Evolutionary conservation across 495 filamentous ascomycete species (phyloP), one percentile per base, ranked within the genome.

Genomic region (Clavariopsis aquatica): DNA sequence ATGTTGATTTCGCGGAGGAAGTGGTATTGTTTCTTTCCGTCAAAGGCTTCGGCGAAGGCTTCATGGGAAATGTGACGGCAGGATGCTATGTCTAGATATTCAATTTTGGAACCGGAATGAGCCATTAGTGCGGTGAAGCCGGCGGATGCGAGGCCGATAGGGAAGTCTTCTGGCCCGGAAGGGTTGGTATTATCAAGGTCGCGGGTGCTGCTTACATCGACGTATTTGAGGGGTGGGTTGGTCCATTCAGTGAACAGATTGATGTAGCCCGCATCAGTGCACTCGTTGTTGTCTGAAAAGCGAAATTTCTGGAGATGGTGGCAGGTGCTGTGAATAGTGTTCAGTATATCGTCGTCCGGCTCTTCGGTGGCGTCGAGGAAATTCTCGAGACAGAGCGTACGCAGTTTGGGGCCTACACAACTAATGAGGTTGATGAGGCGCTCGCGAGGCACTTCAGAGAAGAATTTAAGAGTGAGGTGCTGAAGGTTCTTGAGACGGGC

Each of bases 71-170:
- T 89, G 70, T 94, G 87, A 23, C 92, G 85, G 71, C 92, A 96
- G 8, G 86, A 91, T 15, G 87, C 78, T 27, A 96, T 79, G 67
- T 93, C 87, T 20, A 97, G 76, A 19, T 80, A 76, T 60, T 81
- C 74, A 0, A 96, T 75, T 10, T 69, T 75, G 8, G 71, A 65
- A 38, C 89, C 88, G 0, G 92, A 96, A 71, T 96, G 92, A n/a
- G 76, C 76, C 89, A 97, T 96, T 54, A 96, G 74, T 1, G 91
- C 87, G 49, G 80, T 68, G 74, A 97, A 93, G 0, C 89, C 91
- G 41, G 79, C 71, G 10, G 85, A 87, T 47, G 85, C 89, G 57
- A 96, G 83, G 19, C 91, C 91, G 29, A 89, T 75, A 20, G 79
- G 78, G 46, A 83, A 77, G 19, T 76, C 72, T 34, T 72, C 69